Evolutionary conservation across 2,329 filamentous ascomycete genomes (phyloP).

Genomic region (Byssothecium circinans): DNA sequence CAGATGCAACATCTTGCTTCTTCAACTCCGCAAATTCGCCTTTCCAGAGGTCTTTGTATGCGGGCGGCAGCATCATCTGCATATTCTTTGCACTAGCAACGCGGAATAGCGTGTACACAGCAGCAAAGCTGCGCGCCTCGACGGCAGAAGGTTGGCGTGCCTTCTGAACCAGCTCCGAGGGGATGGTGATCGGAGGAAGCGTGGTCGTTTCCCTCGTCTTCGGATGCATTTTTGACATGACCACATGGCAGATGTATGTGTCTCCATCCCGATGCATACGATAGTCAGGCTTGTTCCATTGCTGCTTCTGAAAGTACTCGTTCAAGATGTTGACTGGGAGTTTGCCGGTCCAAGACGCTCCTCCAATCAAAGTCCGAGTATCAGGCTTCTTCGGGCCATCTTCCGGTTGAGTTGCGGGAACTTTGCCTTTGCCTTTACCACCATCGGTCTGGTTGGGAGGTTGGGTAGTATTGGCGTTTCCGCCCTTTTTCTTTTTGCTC

Average conservation of each 20-base stretch:
- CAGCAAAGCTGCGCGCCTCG: constrained; percentile 91
- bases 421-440: constrained; percentile 40
- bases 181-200: constrained; percentile 81
- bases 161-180: constrained; percentile 73
- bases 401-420: constrained; percentile 22
- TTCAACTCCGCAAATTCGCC: constrained; percentile 82
- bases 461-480: constrained; percentile 13
- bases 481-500: constrained; percentile 45
- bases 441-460: constrained; percentile 16
- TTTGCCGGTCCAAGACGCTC: constrained; percentile 96
- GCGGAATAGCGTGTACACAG: constrained; percentile 86
- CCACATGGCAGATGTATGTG: constrained; percentile 78
- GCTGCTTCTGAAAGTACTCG: constrained; percentile 93
- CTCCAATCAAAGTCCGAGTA: constrained; percentile 80
- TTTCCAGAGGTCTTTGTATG: constrained; percentile 89
- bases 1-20: constrained; percentile 75
- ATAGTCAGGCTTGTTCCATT: constrained; percentile 94
- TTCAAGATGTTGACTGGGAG: constrained; percentile 89
- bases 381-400: constrained; percentile 61
- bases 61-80: constrained; percentile 89
- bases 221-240: constrained; percentile 69
- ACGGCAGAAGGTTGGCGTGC: constrained; percentile 76
- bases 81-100: constrained; percentile 96
- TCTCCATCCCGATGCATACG: constrained; percentile 77
- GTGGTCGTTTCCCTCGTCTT: constrained; percentile 79